Conservation (phyloP, 257 asterid genomes). For the Ophiorrhiza pumila region DNA sequence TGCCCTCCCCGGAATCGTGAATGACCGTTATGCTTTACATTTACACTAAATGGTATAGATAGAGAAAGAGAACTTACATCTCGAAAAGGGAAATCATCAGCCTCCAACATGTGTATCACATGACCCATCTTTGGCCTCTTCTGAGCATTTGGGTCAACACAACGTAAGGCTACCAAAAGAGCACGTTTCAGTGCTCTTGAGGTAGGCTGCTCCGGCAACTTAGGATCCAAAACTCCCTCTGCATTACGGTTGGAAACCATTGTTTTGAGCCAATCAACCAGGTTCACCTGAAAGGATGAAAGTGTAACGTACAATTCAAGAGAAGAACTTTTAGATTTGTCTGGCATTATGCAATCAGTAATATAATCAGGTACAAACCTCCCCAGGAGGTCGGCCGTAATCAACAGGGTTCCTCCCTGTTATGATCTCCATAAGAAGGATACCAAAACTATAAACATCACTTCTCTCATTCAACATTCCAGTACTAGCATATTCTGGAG, state of each 20-base stretch:
- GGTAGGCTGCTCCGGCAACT: conserved; percentile 64
- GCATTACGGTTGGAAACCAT: conserved; percentile 79
- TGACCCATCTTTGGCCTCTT: conserved; percentile 96
- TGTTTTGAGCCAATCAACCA: conserved; percentile 87
- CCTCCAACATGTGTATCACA: conserved; percentile 90
- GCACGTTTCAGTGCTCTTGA: conserved; percentile 79
- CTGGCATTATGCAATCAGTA: background rate
- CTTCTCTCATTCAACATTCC: conserved; percentile 93
- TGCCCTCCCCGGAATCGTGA: background rate
- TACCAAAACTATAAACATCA: conserved; percentile 86
- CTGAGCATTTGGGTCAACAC: conserved; percentile 80
- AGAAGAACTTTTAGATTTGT: conserved; percentile 1
- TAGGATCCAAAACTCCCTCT: conserved; percentile 87
- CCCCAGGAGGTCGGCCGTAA: conserved; percentile 78
- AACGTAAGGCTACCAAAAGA: conserved; percentile 74
- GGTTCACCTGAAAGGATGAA: conserved; percentile 48
- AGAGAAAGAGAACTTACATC: conserved; percentile 50
- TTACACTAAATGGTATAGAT: background rate
- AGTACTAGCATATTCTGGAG: conserved; percentile 92
- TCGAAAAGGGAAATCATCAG: conserved; percentile 80
- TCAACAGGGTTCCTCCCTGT: conserved; percentile 87
- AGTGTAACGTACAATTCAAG: conserved; percentile 6
- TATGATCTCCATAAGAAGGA: conserved; percentile 82
- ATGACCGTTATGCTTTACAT: background rate
- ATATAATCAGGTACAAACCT: conserved; percentile 38